phyloP scores from a whole-genome alignment of 208 protist genomes.

The Borovskyia barvae region DNA sequence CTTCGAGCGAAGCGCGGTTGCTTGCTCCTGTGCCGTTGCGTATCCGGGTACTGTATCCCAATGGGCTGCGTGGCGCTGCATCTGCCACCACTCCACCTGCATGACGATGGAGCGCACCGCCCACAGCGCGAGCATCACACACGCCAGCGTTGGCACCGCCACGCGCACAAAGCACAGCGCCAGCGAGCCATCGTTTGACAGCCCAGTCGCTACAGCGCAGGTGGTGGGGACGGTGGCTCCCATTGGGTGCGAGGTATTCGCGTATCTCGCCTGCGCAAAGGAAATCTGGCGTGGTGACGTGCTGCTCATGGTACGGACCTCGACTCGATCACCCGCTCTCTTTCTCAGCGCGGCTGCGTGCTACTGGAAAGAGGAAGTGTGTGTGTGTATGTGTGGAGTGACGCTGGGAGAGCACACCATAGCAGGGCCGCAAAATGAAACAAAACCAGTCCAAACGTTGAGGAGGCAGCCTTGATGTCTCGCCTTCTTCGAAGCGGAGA shows the following conservation, averaged over 20 bases:
- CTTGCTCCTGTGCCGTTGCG: constrained; percentile 3
- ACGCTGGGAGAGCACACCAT: too few relatives aligned
- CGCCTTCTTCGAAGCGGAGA: too few relatives aligned
- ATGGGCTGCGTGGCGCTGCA: constrained; percentile 3
- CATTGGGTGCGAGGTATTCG: constrained; percentile 13
- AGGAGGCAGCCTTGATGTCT: too few relatives aligned
- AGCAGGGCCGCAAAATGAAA: too few relatives aligned
- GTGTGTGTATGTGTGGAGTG: too few relatives aligned
- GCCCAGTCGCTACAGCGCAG: constrained; percentile 9
- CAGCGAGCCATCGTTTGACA: constrained; percentile 20
- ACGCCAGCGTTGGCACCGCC: constrained; percentile 16
- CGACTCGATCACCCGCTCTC: too few relatives aligned
- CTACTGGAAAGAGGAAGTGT: too few relatives aligned
- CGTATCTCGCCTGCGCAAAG: constrained; percentile 23
- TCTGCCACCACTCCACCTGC: constrained; percentile 2
- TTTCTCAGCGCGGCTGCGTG: too few relatives aligned
- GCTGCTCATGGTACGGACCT: constrained; percentile 9
- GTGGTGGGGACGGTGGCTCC: constrained; percentile 14
- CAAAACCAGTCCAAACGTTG: too few relatives aligned
- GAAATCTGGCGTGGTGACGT: constrained; percentile 10
- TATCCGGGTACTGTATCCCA: constrained; percentile 22
- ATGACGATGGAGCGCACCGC: constrained; percentile 3
- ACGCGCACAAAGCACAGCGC: constrained; percentile 11
- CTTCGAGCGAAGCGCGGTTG: constrained; percentile 2
- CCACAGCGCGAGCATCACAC: constrained; percentile 25